A percentile compares a stretch with the other conserved stretches of the same genome.
phyloP scores from a whole-genome alignment of 1,139 yeast species.

The Wickerhamiella infanticola region DNA sequence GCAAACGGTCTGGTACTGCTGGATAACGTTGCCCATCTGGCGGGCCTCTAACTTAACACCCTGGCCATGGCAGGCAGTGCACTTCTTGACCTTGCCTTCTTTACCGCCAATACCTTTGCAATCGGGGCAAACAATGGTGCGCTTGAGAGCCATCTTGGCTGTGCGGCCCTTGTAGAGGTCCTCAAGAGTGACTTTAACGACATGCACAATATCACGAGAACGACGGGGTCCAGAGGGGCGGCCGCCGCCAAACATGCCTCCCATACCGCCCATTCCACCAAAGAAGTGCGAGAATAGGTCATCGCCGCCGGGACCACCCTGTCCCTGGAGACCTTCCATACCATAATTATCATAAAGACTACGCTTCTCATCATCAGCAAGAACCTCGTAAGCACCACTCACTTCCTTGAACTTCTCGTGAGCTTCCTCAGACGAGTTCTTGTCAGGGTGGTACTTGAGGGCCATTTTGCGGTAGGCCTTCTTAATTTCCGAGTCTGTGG shows the following conservation, averaged over 20 bases:
- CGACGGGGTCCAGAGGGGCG: conserved; percentile 58
- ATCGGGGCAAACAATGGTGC: conserved; percentile 70
- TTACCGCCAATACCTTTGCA: conserved; percentile 98
- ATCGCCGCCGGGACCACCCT: conserved; percentile 52
- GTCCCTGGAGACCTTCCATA: conserved; percentile 74
- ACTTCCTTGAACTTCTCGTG: conserved; percentile 92
- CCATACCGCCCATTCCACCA: conserved; percentile 35
- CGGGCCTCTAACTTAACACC: conserved; percentile 90
- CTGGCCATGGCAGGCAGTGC: conserved; percentile 74
- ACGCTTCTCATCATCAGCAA: conserved; percentile 79
- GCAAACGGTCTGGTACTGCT: conserved; percentile 92
- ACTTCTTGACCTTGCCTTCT: conserved; percentile 75
- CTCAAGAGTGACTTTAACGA: conserved; percentile 72
- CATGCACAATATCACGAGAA: conserved; percentile 73
- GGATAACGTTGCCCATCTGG: conserved; percentile 99
- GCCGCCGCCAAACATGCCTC: conserved; percentile 29
- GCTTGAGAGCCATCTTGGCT: conserved; percentile 84
- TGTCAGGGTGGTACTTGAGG: conserved; percentile 89
- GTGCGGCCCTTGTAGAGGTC: conserved; percentile 92
- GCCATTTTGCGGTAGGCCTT: conserved; percentile 93
- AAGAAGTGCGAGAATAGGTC: conserved; percentile 90
- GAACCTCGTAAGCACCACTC: conserved; percentile 67
- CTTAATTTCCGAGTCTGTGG: conserved; percentile 72
- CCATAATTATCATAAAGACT: conserved; percentile 82
- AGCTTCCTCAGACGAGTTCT: conserved; percentile 75